Base-by-base conservation (phyloP, 768 basidiomycete species). In the Lanmaoa pseudosensibilis region DNA sequence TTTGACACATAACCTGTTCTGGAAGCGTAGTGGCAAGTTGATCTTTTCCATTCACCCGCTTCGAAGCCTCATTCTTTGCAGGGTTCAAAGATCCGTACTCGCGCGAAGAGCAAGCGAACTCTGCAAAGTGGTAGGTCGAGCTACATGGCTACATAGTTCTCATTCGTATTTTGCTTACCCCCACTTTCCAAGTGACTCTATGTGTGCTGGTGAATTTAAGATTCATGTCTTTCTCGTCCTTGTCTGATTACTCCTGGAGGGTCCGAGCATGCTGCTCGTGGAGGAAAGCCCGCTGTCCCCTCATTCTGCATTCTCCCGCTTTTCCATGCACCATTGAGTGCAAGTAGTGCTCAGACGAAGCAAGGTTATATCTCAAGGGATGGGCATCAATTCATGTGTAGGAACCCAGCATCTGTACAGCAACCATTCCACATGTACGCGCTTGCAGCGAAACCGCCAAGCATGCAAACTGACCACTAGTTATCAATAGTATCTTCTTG, bases 51-150 rank as follows among this genome's bases (percentile, higher is more conserved):
- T 6, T 4, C 1, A 2, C 2, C 16, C 1, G 0, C 13, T 7
- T 57, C 19, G 18, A 37, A 27, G 12, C 1, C 44, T 52, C 12
- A 60, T 46, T 16, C 7, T 50, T 15, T 47, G 13, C 46, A 84
- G 84, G 82, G 6, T 86, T 85, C 73, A 83, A 79, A 70, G 84
- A 86, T 65, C 85, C 83, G 0, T 86, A 86, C 59, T 77, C 83
- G 5, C 75, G 75, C 8, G 82, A 84, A 39, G 83, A 85, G 47
- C 80, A 80, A 61, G 48, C 73, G 0, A 75, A 77, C 49, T 86
- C 85, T 62, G 66, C 74, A 1, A 78, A 79, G 61, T 86, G 84
- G 81, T 82, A 61, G 45, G 77, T 66, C 16, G 10, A 48, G 3
- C 19, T 30, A 32, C 11, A 10, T 3, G 12, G 11, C 2, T 3